A percentile compares a stretch with the other conserved stretches of the same genome.
Conservation (phyloP, 23 red algal genomes). For the Pyropia yezoensis region DNA sequence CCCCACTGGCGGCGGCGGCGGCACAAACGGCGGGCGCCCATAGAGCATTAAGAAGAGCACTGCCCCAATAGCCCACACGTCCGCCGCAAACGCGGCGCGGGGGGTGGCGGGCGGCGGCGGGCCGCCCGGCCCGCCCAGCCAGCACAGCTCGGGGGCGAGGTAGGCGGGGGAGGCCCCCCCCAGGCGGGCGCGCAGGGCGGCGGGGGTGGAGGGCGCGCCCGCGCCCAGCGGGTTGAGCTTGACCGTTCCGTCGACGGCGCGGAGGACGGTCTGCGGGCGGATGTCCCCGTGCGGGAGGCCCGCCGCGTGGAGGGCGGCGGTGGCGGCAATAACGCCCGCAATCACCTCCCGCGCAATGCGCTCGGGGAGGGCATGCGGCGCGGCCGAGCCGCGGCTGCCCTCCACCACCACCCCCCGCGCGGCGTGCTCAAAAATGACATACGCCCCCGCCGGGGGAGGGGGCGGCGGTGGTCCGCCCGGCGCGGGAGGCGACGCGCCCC, state of each 20-base stretch:
- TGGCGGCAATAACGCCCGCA: conserved; percentile 54
- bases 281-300: conserved; percentile 90
- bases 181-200: conserved; percentile 18
- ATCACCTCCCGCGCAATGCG: conserved; percentile 31
- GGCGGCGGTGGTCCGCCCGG: too few species aligned
- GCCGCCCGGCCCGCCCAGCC: conserved; percentile 19
- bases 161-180: conserved; percentile 57
- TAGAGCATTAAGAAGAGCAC: conserved; percentile 78
- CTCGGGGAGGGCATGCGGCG: conserved; percentile 20
- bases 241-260: conserved; percentile 55
- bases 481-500: too few species aligned
- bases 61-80: conserved; percentile 87
- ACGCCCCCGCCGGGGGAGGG: conserved; percentile 16
- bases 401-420: conserved; percentile 51
- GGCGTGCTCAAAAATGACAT: conserved; percentile 55
- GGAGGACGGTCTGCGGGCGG: conserved; percentile 74
- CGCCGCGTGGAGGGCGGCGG: conserved; percentile 64
- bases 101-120: conserved; percentile 15
- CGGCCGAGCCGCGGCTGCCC: conserved; percentile 23
- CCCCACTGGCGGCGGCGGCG: too few species aligned
- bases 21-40: conserved; percentile 64
- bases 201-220: conserved; percentile 33
- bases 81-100: conserved; percentile 48
- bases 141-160: conserved; percentile 72
- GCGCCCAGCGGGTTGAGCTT: conserved; percentile 83